Conservation (phyloP, 2,329 filamentous ascomycete genomes). For the Leptosphaerulina australis region DNA sequence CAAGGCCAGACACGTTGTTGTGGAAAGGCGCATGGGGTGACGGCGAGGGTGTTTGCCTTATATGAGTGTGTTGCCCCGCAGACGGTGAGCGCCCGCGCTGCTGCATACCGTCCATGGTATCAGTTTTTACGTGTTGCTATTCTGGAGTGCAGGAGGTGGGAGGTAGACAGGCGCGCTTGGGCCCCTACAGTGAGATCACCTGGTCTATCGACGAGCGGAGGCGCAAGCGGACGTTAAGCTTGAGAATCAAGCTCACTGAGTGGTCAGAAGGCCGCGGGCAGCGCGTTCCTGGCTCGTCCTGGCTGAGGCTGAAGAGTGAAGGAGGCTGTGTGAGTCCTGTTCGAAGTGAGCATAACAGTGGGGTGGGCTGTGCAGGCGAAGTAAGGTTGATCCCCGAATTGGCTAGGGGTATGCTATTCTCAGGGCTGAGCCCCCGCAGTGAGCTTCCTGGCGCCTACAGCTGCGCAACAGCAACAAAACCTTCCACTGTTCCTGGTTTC, state of each 20-base stretch:
- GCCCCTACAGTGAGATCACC: conserved; percentile 17
- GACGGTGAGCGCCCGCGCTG: conserved; percentile 69
- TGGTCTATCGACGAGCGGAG: conserved; percentile 18
- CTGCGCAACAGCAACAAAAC: conserved; percentile 16
- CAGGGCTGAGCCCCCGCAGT: conserved; percentile 11
- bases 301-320: conserved; percentile 39
- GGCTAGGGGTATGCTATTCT: conserved; percentile 14
- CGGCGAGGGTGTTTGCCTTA: conserved; percentile 71
- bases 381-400: conserved; percentile 13
- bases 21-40: conserved; percentile 63
- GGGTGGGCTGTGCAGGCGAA: conserved; percentile 21
- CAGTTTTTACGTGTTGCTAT: conserved; percentile 17
- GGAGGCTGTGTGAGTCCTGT: conserved; percentile 36
- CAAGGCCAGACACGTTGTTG: conserved; percentile 61
- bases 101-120: conserved; percentile 32
- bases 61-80: conserved; percentile 63
- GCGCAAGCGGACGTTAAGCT: conserved; percentile 11
- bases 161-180: conserved; percentile 16
- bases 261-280: conserved; percentile 29
- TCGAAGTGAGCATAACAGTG: conserved; percentile 22
- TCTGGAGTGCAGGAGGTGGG: conserved; percentile 15
- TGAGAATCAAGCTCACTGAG: conserved; percentile 26
- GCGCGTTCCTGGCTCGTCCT: conserved; percentile 28
- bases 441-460: conserved; percentile 22
- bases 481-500: conserved; percentile 32